phyloP scores from a whole-genome alignment of 768 basidiomycete species.

The Sutorius australiensis region DNA sequence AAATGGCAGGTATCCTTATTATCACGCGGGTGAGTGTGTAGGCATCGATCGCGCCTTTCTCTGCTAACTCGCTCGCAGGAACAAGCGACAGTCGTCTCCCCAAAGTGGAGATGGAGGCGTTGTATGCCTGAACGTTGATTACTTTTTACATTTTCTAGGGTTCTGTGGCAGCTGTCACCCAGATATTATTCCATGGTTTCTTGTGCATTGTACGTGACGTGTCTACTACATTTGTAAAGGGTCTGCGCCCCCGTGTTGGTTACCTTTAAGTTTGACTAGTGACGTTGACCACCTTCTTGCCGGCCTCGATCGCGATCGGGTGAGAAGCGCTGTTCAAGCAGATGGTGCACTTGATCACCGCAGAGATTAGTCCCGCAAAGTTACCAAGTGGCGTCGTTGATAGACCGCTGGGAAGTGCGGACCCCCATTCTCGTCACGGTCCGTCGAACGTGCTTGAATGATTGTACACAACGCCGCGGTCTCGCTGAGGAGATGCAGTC shows the following conservation, averaged over 20 bases:
- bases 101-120: conserved; percentile 16
- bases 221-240: background rate
- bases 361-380: background rate
- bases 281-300: conserved; percentile 2
- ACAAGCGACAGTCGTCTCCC: conserved; percentile 23
- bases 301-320: conserved; percentile 20
- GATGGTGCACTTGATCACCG: conserved; percentile 2
- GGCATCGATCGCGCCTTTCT: background rate
- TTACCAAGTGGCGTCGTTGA: background rate
- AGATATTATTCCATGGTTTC: background rate
- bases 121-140: conserved; percentile 15
- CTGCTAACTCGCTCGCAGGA: conserved; percentile 10
- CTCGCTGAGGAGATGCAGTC: background rate
- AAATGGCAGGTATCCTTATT: background rate
- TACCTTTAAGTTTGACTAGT: background rate
- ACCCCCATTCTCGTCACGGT: background rate
- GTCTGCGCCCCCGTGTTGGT: background rate
- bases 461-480: background rate
- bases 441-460: background rate
- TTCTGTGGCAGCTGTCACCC: background rate
- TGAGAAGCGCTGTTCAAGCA: conserved; percentile 4
- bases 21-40: conserved; percentile 23
- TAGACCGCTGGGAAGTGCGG: background rate
- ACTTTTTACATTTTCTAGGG: background rate
- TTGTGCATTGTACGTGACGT: background rate